These are phyloP conservation scores for Seiridium cupressi DNA, from an alignment of 2,329 filamentous ascomycete species.

Conservation along the genomic window DNA sequence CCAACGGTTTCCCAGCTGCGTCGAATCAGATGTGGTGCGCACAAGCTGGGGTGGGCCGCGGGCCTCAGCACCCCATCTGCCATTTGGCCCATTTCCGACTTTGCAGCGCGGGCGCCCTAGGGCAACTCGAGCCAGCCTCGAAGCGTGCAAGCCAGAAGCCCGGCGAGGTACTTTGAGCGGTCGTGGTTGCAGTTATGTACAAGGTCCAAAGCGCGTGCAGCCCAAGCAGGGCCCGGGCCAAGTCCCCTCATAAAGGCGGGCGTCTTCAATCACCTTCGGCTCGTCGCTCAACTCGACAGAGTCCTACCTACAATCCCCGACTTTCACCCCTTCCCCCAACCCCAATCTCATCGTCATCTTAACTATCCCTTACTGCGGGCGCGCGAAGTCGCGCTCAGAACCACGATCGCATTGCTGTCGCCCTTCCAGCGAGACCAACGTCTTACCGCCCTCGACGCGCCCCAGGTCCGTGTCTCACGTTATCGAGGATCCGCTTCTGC, in stretches of 20 bases:
- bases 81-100: not conserved
- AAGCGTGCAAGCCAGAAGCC: no score
- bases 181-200: no score
- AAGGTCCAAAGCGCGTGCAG: no score
- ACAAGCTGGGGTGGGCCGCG: not conserved
- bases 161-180: no score
- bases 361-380: not conserved
- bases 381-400: conserved; percentile 5
- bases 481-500: conserved; percentile 6
- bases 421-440: not conserved
- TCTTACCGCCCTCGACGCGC: not conserved
- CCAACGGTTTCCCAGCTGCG: not conserved
- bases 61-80: not conserved
- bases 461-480: conserved; percentile 9
- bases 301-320: conserved; percentile 1
- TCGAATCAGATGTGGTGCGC: conserved; percentile 7
- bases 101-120: no score
- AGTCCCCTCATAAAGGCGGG: not conserved
- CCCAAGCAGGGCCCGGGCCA: not conserved
- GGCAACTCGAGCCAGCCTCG: no score
- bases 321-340: not conserved
- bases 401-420: not conserved
- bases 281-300: not conserved
- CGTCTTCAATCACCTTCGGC: not conserved
- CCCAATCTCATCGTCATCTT: not conserved